phyloP scores from a whole-genome alignment of 208 protist genomes.

The Lotmaria passim region DNA sequence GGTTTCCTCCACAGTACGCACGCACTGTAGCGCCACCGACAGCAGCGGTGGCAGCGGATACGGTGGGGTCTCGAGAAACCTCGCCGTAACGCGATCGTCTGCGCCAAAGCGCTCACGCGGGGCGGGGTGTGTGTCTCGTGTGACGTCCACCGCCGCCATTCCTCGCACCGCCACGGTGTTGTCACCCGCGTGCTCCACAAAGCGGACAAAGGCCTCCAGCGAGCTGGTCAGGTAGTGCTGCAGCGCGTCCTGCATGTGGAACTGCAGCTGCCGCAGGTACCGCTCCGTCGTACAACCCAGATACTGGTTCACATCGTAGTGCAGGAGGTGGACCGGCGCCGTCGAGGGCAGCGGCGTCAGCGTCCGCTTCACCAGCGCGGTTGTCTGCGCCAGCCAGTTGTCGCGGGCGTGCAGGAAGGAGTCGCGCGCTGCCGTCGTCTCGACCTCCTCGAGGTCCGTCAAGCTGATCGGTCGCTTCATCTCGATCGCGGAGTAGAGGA shows the following conservation, averaged over 20 bases:
- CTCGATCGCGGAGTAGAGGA: constrained; percentile 48
- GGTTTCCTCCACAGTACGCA: constrained; percentile 18
- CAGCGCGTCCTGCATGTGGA: constrained; percentile 95
- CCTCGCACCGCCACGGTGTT: constrained; percentile 51
- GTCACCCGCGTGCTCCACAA: constrained; percentile 80
- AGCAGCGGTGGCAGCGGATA: constrained; percentile 62
- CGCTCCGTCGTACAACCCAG: constrained; percentile 92
- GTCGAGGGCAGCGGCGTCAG: constrained; percentile 22
- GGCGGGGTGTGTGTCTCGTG: constrained; percentile 36
- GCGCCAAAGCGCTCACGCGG: constrained; percentile 49
- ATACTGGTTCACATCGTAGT: constrained; percentile 90
- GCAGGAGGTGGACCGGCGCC: constrained; percentile 80
- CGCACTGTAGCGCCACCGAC: constrained; percentile 63
- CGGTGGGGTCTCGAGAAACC: constrained; percentile 40
- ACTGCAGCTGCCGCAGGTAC: constrained; percentile 89
- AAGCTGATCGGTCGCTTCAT: constrained; percentile 67
- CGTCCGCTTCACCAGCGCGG: constrained; percentile 55
- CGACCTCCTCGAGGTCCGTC: constrained; percentile 89
- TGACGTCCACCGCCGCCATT: constrained; percentile 64
- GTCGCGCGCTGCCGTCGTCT: constrained; percentile 74
- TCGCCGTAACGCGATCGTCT: constrained; percentile 40
- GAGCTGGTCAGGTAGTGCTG: constrained; percentile 67
- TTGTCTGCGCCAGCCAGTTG: constrained; percentile 71
- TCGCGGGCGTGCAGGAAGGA: constrained; percentile 76
- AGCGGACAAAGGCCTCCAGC: constrained; percentile 82